Percentiles rank a stretch among this genome's conserved stretches.
These are phyloP conservation scores for Saccharomyces eubayanus DNA, from an alignment of 805 yeast genomes.

Conservation along the genomic window DNA sequence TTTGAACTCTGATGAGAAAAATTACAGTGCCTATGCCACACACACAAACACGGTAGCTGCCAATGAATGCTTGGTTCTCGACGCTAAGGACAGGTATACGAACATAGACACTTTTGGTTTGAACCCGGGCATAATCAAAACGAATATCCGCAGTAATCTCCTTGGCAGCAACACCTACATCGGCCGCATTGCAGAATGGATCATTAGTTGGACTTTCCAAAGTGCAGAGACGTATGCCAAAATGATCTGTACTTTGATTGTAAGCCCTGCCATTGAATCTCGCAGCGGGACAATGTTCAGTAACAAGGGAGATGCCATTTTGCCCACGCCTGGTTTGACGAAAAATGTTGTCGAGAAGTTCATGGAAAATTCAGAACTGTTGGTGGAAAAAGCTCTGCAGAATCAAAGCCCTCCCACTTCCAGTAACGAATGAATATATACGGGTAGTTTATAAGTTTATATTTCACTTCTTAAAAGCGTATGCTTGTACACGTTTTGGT, in stretches of 20 bases:
- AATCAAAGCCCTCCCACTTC: slow-evolving; percentile 10
- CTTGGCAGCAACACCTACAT: slow-evolving; percentile 26
- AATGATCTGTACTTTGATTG: slow-evolving; percentile 26
- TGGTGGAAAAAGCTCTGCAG: slow-evolving; percentile 5
- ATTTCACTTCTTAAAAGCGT: background rate
- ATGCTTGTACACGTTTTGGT: background rate
- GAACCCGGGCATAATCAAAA: slow-evolving; percentile 35
- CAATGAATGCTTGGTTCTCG: slow-evolving; percentile 32
- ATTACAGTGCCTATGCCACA: slow-evolving; percentile 24
- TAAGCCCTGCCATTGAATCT: slow-evolving; percentile 26
- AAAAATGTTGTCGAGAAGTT: slow-evolving; percentile 24
- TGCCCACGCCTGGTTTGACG: slow-evolving; percentile 26
- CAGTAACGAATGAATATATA: slow-evolving; percentile 3
- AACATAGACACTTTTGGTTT: slow-evolving; percentile 30
- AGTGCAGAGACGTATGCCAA: slow-evolving; percentile 32
- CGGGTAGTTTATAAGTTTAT: background rate
- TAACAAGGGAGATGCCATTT: slow-evolving; percentile 24
- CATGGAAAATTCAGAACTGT: slow-evolving; percentile 19
- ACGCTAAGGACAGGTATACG: slow-evolving; percentile 14
- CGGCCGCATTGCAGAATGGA: slow-evolving; percentile 22
- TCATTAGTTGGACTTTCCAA: slow-evolving; percentile 28
- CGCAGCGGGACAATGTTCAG: slow-evolving; percentile 29
- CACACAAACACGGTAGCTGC: slow-evolving; percentile 40
- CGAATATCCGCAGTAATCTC: slow-evolving; percentile 31
- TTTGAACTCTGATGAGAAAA: slow-evolving; percentile 27